Evolutionary conservation across 495 filamentous ascomycete genomes (phyloP).

Genomic region (Extremus antarcticus): DNA sequence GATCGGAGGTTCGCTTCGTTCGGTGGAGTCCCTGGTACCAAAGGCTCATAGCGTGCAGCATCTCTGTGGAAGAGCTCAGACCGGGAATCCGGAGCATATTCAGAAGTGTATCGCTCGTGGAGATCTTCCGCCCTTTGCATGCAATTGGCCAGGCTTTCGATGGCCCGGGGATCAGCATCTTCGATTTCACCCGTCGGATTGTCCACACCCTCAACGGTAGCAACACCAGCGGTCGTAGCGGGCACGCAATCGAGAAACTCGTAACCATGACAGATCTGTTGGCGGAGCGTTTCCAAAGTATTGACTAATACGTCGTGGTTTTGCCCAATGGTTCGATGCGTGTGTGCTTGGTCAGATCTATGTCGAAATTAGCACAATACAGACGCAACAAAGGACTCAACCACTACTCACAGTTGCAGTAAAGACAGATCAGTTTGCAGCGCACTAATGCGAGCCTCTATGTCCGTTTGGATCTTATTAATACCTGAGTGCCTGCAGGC

Average conservation of each 20-base stretch:
- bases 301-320: background rate
- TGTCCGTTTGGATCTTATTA: background rate
- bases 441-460: background rate
- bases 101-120: constrained; percentile 5
- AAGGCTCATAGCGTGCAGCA: background rate
- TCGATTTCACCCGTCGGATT: background rate
- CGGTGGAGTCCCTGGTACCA: background rate
- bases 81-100: constrained; percentile 1
- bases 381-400: background rate
- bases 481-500: constrained; percentile 2
- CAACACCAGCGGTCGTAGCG: background rate
- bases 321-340: background rate
- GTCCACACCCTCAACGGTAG: background rate
- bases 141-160: background rate
- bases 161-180: no score
- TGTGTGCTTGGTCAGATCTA: background rate
- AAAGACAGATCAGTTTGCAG: constrained; percentile 8
- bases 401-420: constrained; percentile 5
- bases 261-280: background rate
- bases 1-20: no score
- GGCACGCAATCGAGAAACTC: background rate
- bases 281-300: background rate
- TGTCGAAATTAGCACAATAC: background rate
- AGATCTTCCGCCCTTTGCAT: constrained; percentile 1
- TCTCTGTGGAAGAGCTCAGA: background rate